Percentiles rank a stretch among this genome's conserved stretches.
Conservation (phyloP, 2,329 filamentous ascomycete genomes). For the Cryphonectria radicalis region DNA sequence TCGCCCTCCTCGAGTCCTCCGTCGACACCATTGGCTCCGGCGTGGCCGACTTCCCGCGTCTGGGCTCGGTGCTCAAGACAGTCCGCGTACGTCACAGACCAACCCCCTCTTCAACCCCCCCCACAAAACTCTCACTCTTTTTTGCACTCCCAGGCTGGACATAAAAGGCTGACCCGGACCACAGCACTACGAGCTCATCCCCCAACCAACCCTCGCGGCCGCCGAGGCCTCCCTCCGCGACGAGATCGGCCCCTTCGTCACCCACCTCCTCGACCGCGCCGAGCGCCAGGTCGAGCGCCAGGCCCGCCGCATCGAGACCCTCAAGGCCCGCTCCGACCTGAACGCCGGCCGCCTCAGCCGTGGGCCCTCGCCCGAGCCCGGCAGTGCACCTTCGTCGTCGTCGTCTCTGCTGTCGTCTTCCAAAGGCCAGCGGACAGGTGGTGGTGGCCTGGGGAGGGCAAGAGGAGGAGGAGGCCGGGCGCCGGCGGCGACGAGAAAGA, state of each 20-base stretch:
- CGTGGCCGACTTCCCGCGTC: constrained; percentile 61
- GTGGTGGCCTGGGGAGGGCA: constrained; percentile 8
- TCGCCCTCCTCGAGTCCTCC: constrained; percentile 63
- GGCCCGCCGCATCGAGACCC: constrained; percentile 78
- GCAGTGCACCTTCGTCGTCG: constrained; percentile 26
- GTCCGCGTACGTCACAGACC: constrained; percentile 52
- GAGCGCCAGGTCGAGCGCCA: constrained; percentile 82
- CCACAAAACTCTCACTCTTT: neutral
- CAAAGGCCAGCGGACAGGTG: constrained; percentile 31
- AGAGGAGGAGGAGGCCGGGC: constrained; percentile 32
- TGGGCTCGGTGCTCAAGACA: constrained; percentile 59
- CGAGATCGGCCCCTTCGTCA: constrained; percentile 87
- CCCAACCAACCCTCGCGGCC: constrained; percentile 78
- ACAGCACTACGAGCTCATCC: constrained; percentile 91
- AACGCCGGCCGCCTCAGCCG: constrained; percentile 70
- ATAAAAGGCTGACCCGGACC: neutral
- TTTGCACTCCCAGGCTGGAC: neutral
- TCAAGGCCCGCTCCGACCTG: constrained; percentile 81
- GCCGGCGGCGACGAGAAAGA: constrained; percentile 32
- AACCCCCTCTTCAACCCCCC: neutral
- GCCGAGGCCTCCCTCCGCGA: constrained; percentile 85
- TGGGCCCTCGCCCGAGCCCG: constrained; percentile 31
- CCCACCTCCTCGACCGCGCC: constrained; percentile 78
- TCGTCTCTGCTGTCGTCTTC: constrained; percentile 31
- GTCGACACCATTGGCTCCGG: constrained; percentile 60